phyloP scores from a whole-genome alignment of 352 stramenopile genomes.

The Globisporangium carolinianum region DNA sequence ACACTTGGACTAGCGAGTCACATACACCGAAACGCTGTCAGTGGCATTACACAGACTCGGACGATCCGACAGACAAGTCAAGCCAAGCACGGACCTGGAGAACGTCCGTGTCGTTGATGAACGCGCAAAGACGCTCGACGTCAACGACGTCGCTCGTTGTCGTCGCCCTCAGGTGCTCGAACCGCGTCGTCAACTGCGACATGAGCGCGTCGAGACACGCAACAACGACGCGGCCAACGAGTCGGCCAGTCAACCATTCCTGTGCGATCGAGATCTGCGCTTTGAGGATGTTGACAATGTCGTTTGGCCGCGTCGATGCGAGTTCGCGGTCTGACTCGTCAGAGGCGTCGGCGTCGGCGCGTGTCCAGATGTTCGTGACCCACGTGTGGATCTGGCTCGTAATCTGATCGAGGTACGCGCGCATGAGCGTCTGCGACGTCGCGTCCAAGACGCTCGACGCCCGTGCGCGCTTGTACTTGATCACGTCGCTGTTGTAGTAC shows the following conservation, averaged over 20 bases:
- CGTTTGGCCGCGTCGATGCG: conserved; percentile 72
- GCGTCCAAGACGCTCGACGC: conserved; percentile 61
- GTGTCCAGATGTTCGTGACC: conserved; percentile 83
- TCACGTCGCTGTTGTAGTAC: conserved; percentile 83
- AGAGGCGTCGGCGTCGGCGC: conserved; percentile 10
- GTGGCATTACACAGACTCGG: neutral
- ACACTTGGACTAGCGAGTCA: conserved; percentile 51
- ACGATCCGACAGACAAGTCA: too few relatives aligned
- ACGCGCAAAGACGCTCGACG: conserved; percentile 74
- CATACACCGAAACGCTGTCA: neutral
- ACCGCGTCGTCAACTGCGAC: conserved; percentile 64
- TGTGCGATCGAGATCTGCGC: conserved; percentile 81
- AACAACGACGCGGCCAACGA: conserved; percentile 62
- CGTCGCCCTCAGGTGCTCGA: conserved; percentile 26
- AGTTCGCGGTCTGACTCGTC: conserved; percentile 59
- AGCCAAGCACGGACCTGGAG: conserved; percentile 36
- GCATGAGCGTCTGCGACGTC: conserved; percentile 70
- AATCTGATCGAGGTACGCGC: conserved; percentile 67
- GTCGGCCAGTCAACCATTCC: conserved; percentile 64
- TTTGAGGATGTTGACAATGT: conserved; percentile 86
- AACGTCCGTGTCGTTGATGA: conserved; percentile 82
- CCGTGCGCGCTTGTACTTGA: conserved; percentile 74
- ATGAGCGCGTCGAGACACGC: conserved; percentile 68
- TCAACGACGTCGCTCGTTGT: conserved; percentile 17
- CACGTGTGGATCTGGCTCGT: conserved; percentile 73